Evolutionary conservation across 2,329 filamentous ascomycete species (phyloP), one percentile per base, ranked within the genome.

Genomic region (Geosmithia putterillii): DNA sequence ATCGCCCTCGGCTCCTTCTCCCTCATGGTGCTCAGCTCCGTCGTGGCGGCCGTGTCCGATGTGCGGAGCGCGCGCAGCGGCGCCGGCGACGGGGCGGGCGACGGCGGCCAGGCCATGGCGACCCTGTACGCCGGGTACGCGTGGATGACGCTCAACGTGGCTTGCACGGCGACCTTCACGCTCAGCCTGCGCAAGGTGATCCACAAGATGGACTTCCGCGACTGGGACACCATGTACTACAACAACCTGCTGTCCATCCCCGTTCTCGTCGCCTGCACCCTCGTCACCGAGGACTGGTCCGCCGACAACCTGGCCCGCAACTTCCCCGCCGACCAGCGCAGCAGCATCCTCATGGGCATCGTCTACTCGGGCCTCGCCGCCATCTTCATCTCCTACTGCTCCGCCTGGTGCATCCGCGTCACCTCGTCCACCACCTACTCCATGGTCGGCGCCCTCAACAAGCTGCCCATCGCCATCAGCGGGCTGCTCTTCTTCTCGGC

Each of bases 211-310:
- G 95, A 95, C 73, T 96, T 98, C 70, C 95, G 95, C 75, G 92
- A 96, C 63, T 96, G 94, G 72, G 92, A 98, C 64, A 95, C 89
- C 58, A 98, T 96, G 92, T 96, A 92, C 70, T 98, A 98, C 74
- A 98, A 98, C 78, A 96, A 98, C 66, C 76, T 96, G 40, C 79
- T 98, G 52, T 94, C 89, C 45, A 95, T 98, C 50, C 92, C 92
- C 22, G 83, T 96, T 55, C 79, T 98, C 42, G 64, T 96, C 45
- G 61, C 87, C 54, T 81, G 81, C 61, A 94, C 90, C 28, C 69
- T 95, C 43, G 55, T 95, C 50, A 69, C 83, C 51, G 92, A 98
- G 63, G 86, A 96, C 67, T 98, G 92, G 92, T 94, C 89, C 7
- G 69, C 76, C 42, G 73, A 73, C 48, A 98, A 98, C 67, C 67